Conservation (phyloP, 129 eudicot species). For the Saposhnikovia divaricata region DNA sequence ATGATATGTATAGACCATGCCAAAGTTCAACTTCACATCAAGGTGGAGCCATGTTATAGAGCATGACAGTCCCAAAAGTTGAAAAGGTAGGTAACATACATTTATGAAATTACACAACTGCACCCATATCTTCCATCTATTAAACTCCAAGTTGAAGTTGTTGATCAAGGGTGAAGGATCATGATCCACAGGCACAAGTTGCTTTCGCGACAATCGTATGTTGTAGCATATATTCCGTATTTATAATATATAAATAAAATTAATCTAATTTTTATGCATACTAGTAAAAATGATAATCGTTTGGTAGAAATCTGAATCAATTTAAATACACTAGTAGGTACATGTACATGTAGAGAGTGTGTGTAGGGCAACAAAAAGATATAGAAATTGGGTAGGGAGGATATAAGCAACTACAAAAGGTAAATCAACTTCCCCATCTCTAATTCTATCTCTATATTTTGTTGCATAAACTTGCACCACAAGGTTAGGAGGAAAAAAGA, state of each 20-base stretch:
- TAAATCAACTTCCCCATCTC: constrained; percentile 30
- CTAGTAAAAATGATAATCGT: too few species aligned
- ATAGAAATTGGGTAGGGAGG: constrained; percentile 18
- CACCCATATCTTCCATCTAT: constrained; percentile 9
- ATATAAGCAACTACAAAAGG: constrained; percentile 14
- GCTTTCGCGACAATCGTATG: constrained; percentile 14
- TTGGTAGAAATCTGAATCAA: too few species aligned
- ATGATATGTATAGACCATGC: constrained; percentile 13
- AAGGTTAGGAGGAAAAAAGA: constrained; percentile 36
- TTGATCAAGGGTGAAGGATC: constrained; percentile 12
- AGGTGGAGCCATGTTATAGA: constrained; percentile 17
- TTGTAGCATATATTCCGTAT: background rate
- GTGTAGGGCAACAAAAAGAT: constrained; percentile 11
- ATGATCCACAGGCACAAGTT: constrained; percentile 22
- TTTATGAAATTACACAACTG: constrained; percentile 35
- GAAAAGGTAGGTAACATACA: constrained; percentile 37
- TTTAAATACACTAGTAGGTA: too few species aligned
- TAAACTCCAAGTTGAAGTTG: constrained; percentile 18
- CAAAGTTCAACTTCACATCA: constrained; percentile 17
- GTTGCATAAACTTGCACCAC: constrained; percentile 56
- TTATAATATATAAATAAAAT: too few species aligned
- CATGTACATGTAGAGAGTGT: too few species aligned
- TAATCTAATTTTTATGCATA: too few species aligned
- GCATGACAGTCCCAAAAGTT: constrained; percentile 25
- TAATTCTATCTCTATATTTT: constrained; percentile 16